A percentile compares a stretch with the other conserved stretches of the same genome.
phyloP scores from a whole-genome alignment of 345 rosid genomes.

The Hibiscus syriacus region DNA sequence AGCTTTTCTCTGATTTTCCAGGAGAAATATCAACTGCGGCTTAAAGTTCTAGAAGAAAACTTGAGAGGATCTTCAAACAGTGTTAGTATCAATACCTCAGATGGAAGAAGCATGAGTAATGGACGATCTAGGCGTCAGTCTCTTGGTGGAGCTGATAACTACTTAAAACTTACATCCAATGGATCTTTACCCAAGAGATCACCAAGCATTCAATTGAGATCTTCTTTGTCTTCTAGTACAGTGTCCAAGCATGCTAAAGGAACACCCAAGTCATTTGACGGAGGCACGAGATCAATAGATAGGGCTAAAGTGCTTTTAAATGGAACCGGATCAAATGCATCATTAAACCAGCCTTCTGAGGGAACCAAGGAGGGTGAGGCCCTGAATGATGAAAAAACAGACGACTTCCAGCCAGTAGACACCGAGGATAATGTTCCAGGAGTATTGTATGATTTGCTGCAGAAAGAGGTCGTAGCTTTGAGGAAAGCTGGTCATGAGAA shows the following conservation, averaged over 20 bases:
- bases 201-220: conserved; percentile 55
- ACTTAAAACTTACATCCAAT: conserved; percentile 58
- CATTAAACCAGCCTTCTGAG: conserved; percentile 67
- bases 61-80: conserved; percentile 65
- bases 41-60: conserved; percentile 85
- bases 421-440: conserved; percentile 68
- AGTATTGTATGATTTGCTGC: conserved; percentile 76
- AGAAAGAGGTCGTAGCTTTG: conserved; percentile 75
- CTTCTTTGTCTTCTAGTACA: conserved; percentile 52
- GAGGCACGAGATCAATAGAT: conserved; percentile 76
- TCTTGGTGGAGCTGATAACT: conserved; percentile 73
- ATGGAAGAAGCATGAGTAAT: conserved; percentile 69
- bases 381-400: conserved; percentile 42
- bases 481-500: conserved; percentile 88
- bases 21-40: conserved; percentile 88
- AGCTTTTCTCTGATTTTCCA: conserved; percentile 19
- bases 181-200: conserved; percentile 67
- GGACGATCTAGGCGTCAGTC: conserved; percentile 94
- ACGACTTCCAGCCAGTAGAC: conserved; percentile 37
- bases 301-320: conserved; percentile 62
- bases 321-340: conserved; percentile 45
- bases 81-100: conserved; percentile 38
- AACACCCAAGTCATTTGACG: conserved; percentile 96
- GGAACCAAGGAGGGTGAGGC: conserved; percentile 44
- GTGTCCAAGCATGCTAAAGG: conserved; percentile 93